Evolutionary conservation across 2,329 filamentous ascomycete species (phyloP).

Genomic region (Rhynchosporium graminicola): DNA sequence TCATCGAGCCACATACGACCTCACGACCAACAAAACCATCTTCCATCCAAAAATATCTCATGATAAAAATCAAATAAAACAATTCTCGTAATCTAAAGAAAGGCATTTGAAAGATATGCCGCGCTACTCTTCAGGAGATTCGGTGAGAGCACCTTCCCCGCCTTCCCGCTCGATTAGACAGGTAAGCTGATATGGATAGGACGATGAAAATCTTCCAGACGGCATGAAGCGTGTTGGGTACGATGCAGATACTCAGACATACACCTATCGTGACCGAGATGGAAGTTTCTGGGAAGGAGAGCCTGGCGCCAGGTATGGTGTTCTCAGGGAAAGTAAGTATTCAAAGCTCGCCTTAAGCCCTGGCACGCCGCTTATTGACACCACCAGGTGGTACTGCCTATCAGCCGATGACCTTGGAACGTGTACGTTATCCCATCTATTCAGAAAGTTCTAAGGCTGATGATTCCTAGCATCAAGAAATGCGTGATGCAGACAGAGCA

Average conservation of each 20-base stretch:
- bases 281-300: constrained; percentile 54
- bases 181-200: constrained; percentile 30
- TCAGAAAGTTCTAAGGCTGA: background rate
- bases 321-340: constrained; percentile 38
- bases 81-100: too few relatives aligned
- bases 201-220: constrained; percentile 54
- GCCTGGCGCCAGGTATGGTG: constrained; percentile 52
- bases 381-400: constrained; percentile 11
- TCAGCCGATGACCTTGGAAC: constrained; percentile 41
- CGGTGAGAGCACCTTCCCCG: background rate
- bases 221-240: constrained; percentile 58
- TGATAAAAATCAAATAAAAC: too few relatives aligned
- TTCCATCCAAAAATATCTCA: background rate
- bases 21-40: background rate
- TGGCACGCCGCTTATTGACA: constrained; percentile 5
- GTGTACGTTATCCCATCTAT: background rate
- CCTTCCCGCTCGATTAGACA: background rate
- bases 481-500: constrained; percentile 46
- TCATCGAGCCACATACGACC: background rate
- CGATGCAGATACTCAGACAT: constrained; percentile 55
- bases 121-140: constrained; percentile 1
- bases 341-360: background rate
- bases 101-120: background rate
- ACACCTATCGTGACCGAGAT: constrained; percentile 52
- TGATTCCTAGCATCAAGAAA: constrained; percentile 1